Conservation (phyloP, 2,329 filamentous ascomycete species). For the Chaetomium strumarium region DNA sequence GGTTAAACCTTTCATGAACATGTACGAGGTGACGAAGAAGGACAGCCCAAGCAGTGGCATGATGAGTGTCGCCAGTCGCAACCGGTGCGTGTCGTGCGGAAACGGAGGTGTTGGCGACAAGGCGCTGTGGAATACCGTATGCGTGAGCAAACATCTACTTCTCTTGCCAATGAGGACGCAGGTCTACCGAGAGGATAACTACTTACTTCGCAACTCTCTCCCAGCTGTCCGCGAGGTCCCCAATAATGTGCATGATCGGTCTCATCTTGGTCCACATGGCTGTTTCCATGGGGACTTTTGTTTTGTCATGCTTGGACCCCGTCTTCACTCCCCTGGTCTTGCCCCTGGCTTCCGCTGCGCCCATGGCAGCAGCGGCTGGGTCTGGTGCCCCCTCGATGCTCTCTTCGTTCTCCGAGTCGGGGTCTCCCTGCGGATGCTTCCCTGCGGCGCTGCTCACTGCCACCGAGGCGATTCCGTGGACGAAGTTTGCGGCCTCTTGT, state of each 20-base stretch:
- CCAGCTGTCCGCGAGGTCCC: conserved; percentile 45
- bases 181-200: no score
- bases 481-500: conserved; percentile 74
- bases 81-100: conserved; percentile 43
- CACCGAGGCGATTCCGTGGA: conserved; percentile 66
- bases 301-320: conserved; percentile 59
- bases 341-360: conserved; percentile 37
- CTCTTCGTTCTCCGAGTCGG: conserved; percentile 40
- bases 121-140: conserved; percentile 41
- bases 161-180: conserved; percentile 6
- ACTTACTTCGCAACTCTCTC: conserved; percentile 45
- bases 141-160: background rate
- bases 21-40: conserved; percentile 50
- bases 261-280: conserved; percentile 73
- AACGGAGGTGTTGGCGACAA: conserved; percentile 61
- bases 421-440: conserved; percentile 65
- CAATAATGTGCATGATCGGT: conserved; percentile 58
- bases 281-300: conserved; percentile 70
- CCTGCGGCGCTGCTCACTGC: conserved; percentile 70
- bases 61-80: conserved; percentile 50
- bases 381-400: conserved; percentile 28
- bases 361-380: conserved; percentile 33
- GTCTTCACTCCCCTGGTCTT: conserved; percentile 43
- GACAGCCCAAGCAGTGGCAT: conserved; percentile 47
- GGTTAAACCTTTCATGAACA: conserved; percentile 58